phyloP scores from a whole-genome alignment of 75 land plant genomes.

The Adiantum capillusveneris region DNA sequence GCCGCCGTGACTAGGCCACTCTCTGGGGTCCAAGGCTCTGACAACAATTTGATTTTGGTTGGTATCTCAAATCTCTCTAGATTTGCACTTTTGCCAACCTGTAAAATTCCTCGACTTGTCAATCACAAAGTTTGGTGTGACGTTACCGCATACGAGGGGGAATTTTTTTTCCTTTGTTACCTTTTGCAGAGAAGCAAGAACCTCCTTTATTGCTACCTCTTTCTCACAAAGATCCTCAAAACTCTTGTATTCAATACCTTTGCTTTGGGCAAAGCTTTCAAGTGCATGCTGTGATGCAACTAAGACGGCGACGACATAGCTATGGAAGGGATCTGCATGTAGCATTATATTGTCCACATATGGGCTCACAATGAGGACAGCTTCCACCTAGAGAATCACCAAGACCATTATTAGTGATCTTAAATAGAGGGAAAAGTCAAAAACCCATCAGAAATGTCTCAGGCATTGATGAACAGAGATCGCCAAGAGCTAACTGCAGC shows the following conservation, averaged over 20 bases:
- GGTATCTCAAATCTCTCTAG: constrained; percentile 73
- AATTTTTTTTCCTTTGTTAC: constrained; percentile 14
- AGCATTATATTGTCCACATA: constrained; percentile 87
- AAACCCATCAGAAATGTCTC: no score
- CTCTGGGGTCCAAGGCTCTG: constrained; percentile 84
- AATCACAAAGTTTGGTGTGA: no score
- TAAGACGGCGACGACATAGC: constrained; percentile 64
- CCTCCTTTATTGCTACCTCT: constrained; percentile 43
- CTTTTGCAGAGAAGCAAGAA: constrained; percentile 51
- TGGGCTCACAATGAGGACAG: constrained; percentile 45
- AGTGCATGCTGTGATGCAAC: constrained; percentile 29
- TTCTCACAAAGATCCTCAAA: constrained; percentile 60
- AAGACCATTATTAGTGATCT: no score
- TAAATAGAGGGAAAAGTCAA: no score
- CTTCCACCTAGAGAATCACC: constrained; percentile 55
- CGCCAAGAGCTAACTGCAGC: no score
- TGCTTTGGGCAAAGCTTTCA: constrained; percentile 13
- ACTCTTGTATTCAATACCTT: constrained; percentile 43
- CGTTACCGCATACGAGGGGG: no score
- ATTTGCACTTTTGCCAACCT: constrained; percentile 48
- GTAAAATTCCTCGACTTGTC: neutral
- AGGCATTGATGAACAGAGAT: no score
- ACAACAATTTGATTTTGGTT: constrained; percentile 54
- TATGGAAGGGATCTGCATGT: constrained; percentile 75
- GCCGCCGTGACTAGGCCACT: constrained; percentile 85